Conservation (phyloP, 768 basidiomycete genomes). For the Lactarius pseudohatsudake region DNA sequence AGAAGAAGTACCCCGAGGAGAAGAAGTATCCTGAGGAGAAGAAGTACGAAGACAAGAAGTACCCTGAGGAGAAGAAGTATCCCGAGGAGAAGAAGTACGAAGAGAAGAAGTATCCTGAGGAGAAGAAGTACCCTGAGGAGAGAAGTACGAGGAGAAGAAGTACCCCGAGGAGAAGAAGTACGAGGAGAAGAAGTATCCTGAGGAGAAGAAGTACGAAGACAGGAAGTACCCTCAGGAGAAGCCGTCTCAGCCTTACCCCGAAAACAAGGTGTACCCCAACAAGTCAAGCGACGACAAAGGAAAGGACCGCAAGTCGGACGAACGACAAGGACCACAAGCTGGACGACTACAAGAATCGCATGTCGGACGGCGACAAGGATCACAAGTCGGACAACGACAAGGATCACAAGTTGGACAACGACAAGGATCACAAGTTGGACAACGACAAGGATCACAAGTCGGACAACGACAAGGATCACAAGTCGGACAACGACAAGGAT, state of each 20-base stretch:
- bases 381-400: neutral
- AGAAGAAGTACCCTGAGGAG: too few species aligned
- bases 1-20: too few species aligned
- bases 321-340: neutral
- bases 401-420: neutral
- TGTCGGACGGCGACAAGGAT: too few species aligned
- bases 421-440: neutral
- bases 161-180: too few species aligned
- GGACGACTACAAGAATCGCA: neutral
- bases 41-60: too few species aligned
- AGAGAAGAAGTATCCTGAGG: neutral
- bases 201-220: too few species aligned
- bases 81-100: neutral
- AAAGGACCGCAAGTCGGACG: neutral
- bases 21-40: too few species aligned
- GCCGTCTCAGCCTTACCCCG: neutral
- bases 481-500: neutral
- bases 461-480: neutral
- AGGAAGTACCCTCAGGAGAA: neutral
- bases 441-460: neutral
- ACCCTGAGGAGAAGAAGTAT: neutral
- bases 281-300: neutral
- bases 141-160: too few species aligned
- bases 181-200: too few species aligned
- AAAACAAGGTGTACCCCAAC: too few species aligned